Conservation (phyloP, 768 basidiomycete species). For the Pisolithus marmoratus region DNA sequence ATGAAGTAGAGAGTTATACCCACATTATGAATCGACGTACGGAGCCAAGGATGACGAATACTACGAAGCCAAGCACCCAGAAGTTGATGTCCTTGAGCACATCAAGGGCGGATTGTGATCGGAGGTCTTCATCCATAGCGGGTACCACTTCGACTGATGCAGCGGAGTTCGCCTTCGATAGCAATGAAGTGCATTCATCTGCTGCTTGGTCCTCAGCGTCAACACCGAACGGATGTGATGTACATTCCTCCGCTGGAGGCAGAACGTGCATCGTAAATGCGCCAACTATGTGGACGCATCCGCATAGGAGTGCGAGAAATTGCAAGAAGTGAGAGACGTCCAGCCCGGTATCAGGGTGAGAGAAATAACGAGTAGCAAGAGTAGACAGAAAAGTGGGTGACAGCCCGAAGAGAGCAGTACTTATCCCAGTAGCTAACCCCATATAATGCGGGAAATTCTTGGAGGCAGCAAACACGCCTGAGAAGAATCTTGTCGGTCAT, state of each 20-base stretch:
- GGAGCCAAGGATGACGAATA: conserved; percentile 55
- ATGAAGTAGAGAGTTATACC: not conserved
- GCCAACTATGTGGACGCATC: conserved; percentile 49
- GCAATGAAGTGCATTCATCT: conserved; percentile 26
- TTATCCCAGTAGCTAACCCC: conserved; percentile 60
- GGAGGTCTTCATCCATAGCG: conserved; percentile 16
- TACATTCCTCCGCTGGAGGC: conserved; percentile 1
- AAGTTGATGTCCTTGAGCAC: conserved; percentile 54
- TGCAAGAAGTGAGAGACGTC: conserved; percentile 46
- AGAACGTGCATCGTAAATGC: conserved; percentile 36
- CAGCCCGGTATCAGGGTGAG: conserved; percentile 36
- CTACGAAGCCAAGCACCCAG: conserved; percentile 54
- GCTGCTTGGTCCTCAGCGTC: conserved; percentile 6
- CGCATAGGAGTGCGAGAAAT: conserved; percentile 53
- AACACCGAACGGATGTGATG: not conserved
- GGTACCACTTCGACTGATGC: conserved; percentile 16
- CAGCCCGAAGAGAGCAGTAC: conserved; percentile 73
- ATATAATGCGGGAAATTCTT: conserved; percentile 61
- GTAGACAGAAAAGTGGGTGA: conserved; percentile 71
- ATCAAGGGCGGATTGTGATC: conserved; percentile 29
- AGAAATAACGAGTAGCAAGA: conserved; percentile 60
- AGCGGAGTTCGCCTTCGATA: conserved; percentile 16
- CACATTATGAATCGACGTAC: conserved; percentile 39
- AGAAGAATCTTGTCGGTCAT: conserved; percentile 48
- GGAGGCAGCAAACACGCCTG: conserved; percentile 69